Conservation (phyloP, 306 rosid species). For the Cicer yamashitae region DNA sequence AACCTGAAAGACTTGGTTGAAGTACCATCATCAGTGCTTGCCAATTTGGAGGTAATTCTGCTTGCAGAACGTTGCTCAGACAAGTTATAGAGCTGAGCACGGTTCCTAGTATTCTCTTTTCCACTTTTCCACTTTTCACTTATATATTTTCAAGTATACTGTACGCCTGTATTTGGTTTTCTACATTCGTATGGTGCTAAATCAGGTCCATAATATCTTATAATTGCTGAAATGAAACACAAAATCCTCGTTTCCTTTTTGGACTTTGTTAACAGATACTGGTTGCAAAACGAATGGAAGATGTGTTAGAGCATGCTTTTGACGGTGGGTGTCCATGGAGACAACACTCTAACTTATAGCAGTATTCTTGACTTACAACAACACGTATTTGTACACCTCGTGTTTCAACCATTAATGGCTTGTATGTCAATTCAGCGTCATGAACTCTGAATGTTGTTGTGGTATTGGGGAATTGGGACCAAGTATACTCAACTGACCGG, state of each 20-base stretch:
- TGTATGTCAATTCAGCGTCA: conserved; percentile 36
- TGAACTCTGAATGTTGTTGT: conserved; percentile 35
- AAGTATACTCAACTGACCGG: conserved; percentile 31
- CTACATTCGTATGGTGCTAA: conserved; percentile 27
- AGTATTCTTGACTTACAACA: conserved; percentile 13
- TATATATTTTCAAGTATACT: neutral
- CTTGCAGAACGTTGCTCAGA: conserved; percentile 12
- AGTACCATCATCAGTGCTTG: conserved; percentile 87
- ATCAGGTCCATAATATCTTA: conserved; percentile 30
- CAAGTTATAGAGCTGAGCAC: neutral
- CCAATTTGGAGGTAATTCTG: conserved; percentile 78
- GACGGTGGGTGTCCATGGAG: conserved; percentile 90
- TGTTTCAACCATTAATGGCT: conserved; percentile 36
- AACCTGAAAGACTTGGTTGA: conserved; percentile 94
- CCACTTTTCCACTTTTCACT: neutral
- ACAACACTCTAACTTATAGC: conserved; percentile 72
- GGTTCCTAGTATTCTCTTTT: neutral
- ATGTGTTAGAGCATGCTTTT: conserved; percentile 80
- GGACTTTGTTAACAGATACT: conserved; percentile 57
- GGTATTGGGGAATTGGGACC: conserved; percentile 10
- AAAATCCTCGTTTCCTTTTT: conserved; percentile 2
- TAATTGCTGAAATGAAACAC: conserved; percentile 15
- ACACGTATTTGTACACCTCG: conserved; percentile 8
- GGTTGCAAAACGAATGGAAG: conserved; percentile 81
- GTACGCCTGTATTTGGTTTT: conserved; percentile 11